Base-by-base conservation (phyloP, 192 early-diverging fungal genomes). In the Podochytrium sp. region DNA sequence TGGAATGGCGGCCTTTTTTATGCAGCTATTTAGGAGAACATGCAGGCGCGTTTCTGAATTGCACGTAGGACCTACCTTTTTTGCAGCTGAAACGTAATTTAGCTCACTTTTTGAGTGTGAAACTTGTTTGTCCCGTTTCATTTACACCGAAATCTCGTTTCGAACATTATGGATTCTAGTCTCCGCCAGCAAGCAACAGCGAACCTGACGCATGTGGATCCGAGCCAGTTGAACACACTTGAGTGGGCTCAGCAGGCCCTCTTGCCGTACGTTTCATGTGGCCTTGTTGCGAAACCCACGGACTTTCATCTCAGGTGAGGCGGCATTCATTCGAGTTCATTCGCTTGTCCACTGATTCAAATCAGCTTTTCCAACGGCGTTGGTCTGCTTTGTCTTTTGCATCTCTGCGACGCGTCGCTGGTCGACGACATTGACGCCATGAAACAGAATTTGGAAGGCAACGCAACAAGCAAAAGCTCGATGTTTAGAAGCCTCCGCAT, bases 281-380 rank as follows among this genome's bases (percentile, higher is more conserved):
- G 69, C n/a, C 20, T 71, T 29, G 69, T 71, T 10, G 69, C 69
- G 20, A 71, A 51, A 30, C 50, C 52, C 6, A 71, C 69, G 1
- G 69, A 71, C 69, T 71, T 32, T 39, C 38, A n/a, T 23, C 30
- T 53, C 10, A 40, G 34, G 69, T 71, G 38, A 42, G 53, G 20
- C 10, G 18, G 14, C 18, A 12, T 18, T 18, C 60, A 12, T 25
- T 38, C 37, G 32, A 6, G 12, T 38, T 57, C 10, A 10, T 12
- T 29, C 52, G 12, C n/a, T 39, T 2, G 18, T 38, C 20, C 29
- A 39, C 16, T 39, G 20, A 38, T 14, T 6, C 7, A 20, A 18
- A 16, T 1, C 56, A 71, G 69, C 1, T 71, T 53, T 53, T 56
- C 57, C 56, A 71, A 71, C 38, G 69, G 69, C 30, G 56, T 71